Conservation (phyloP, 202 grass and related monocot genomes). For the Carex arenaria region DNA sequence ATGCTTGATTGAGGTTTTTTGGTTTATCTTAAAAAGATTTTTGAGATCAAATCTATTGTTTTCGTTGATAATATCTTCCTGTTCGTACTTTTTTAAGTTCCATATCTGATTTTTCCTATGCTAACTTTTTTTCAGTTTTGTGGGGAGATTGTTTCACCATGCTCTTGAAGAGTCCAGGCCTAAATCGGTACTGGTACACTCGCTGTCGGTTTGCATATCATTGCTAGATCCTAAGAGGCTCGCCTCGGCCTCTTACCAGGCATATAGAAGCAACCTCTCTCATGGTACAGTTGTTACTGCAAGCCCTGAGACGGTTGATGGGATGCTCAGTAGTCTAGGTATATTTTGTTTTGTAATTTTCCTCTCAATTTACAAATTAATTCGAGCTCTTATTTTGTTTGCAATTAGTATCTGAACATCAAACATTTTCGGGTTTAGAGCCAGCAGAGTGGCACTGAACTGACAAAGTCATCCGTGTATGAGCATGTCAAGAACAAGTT, state of each 20-base stretch:
- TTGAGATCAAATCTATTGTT: neutral
- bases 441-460: neutral
- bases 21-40: constrained; percentile 24
- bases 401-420: neutral
- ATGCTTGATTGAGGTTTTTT: constrained; percentile 8
- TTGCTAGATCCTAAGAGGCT: constrained; percentile 94
- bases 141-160: constrained; percentile 79
- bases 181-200: constrained; percentile 88
- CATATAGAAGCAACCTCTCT: constrained; percentile 91
- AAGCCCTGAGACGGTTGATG: constrained; percentile 89
- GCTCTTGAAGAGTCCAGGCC: constrained; percentile 88
- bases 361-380: constrained; percentile 2
- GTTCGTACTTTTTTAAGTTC: neutral
- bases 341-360: constrained; percentile 21
- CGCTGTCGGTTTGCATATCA: constrained; percentile 94
- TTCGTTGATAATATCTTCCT: neutral
- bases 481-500: neutral
- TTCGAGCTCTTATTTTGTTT: constrained; percentile 1
- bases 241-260: constrained; percentile 89
- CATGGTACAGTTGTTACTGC: constrained; percentile 90
- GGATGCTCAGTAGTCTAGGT: constrained; percentile 90
- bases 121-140: constrained; percentile 65
- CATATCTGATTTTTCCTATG: constrained; percentile 11
- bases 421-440: neutral
- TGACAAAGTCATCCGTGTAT: neutral